phyloP scores from a whole-genome alignment of 257 asterid species.

The Nicotiana tabacum region DNA sequence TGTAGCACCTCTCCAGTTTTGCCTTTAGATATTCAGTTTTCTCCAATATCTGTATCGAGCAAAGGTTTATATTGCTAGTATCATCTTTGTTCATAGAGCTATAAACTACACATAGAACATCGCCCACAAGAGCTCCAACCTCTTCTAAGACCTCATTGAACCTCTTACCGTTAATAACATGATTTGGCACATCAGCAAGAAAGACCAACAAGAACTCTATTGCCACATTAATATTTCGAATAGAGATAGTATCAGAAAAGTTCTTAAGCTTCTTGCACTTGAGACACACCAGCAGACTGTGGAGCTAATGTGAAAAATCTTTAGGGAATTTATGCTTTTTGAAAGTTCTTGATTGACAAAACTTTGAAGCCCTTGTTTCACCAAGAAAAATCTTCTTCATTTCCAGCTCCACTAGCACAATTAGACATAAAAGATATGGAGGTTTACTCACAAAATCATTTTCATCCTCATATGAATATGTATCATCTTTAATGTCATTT shows the following conservation, averaged over 20 bases:
- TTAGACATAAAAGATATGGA: not conserved
- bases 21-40: too few relatives aligned
- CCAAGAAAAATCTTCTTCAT: not conserved
- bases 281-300: not conserved
- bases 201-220: not conserved
- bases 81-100: too few relatives aligned
- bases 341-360: not conserved
- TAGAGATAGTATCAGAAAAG: not conserved
- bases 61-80: too few relatives aligned
- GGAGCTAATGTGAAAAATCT: not conserved
- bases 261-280: not conserved
- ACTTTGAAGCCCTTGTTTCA: not conserved
- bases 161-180: too few relatives aligned
- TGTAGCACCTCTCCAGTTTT: too few relatives aligned
- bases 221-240: not conserved
- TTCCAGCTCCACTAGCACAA: not conserved
- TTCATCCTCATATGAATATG: not conserved
- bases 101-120: too few relatives aligned
- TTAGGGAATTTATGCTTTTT: not conserved
- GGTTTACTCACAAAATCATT: not conserved
- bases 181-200: too few relatives aligned
- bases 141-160: too few relatives aligned
- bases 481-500: too few relatives aligned
- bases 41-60: too few relatives aligned
- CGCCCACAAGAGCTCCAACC: too few relatives aligned